Conservation (phyloP, 2,329 filamentous ascomycete genomes). For the Fusarium bulbicola region DNA sequence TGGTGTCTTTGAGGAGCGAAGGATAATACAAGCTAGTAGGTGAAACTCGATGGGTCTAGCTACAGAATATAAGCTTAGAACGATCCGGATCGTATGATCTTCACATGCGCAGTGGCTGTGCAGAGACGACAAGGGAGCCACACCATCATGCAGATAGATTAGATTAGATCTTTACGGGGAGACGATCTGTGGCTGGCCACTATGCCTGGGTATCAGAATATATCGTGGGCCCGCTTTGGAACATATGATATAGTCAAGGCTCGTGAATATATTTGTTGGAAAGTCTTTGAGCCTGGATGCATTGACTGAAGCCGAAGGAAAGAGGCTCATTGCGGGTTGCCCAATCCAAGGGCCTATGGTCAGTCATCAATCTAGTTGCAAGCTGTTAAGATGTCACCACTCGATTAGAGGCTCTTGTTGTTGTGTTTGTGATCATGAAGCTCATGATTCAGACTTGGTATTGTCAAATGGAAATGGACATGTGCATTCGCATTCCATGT, state of each 20-base stretch:
- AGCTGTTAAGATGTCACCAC: accelerated
- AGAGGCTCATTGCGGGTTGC: no score
- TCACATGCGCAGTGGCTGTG: background rate
- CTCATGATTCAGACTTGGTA: background rate
- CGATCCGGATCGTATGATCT: background rate
- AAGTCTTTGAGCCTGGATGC: no score
- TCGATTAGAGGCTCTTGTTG: accelerated
- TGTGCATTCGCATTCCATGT: background rate
- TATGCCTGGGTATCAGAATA: background rate
- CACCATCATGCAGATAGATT: background rate
- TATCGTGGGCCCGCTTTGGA: background rate
- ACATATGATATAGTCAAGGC: background rate
- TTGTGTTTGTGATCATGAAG: background rate
- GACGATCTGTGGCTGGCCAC: background rate
- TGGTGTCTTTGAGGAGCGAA: no score
- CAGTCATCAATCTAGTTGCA: accelerated
- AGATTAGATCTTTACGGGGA: background rate
- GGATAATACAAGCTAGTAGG: background rate
- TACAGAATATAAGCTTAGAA: background rate
- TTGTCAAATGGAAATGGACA: accelerated
- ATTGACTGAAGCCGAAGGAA: no score
- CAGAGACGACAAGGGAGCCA: background rate
- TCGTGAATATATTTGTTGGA: accelerated
- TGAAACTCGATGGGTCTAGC: background rate
- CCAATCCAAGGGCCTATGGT: no score